Base-by-base conservation (phyloP, 352 stramenopile species). In the Pythium brassicae region DNA sequence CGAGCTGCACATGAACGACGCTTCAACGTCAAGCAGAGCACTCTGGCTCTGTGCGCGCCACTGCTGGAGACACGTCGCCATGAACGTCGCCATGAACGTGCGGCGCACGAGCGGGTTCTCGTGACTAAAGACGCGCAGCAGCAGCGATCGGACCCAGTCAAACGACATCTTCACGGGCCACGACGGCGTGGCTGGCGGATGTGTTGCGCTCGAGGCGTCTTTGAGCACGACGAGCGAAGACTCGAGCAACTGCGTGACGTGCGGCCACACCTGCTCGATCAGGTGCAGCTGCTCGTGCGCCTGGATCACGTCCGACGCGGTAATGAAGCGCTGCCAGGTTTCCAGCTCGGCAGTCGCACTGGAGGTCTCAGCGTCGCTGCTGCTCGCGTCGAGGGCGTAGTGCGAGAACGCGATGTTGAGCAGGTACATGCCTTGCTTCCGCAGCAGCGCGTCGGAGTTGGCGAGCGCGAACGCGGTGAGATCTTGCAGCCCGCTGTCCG, bases 221-320 rank as follows among this genome's bases (percentile, higher is more conserved):
- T 15, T 19, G 9, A 57, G 32, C 5, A 72, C 57, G 19, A 85
- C 50, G 19, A 87, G 64, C 25, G 71, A 70, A 8, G 50, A 64
- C 20, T 72, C 51, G 23, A 94, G 65, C 19, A 94, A 44, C 8
- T 62, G 51, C 14, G 72, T 72, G 23, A 94, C 74, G 23, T 92
- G 83, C 11, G 82, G 72, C 84, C 84, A 94, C 20, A 92, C 84
- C 51, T 94, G 82, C 53, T 92, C 84, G 55, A 94, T 73, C 23
- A 94, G 43, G 48, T 94, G 84, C 53, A 83, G 82, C 50, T 92
- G 79, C 37, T 94, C 82, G 45, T 94, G 82, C 65, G 90, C 83
- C 53, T 92, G 80, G 39, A 94, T 88, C 14, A 94, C 81, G 23
- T 94, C 80, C 1, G 81, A 91, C 4, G 76, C 80, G 1, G 75